Conservation (phyloP, 768 basidiomycete species). For the Sarcomyxa edulis region DNA sequence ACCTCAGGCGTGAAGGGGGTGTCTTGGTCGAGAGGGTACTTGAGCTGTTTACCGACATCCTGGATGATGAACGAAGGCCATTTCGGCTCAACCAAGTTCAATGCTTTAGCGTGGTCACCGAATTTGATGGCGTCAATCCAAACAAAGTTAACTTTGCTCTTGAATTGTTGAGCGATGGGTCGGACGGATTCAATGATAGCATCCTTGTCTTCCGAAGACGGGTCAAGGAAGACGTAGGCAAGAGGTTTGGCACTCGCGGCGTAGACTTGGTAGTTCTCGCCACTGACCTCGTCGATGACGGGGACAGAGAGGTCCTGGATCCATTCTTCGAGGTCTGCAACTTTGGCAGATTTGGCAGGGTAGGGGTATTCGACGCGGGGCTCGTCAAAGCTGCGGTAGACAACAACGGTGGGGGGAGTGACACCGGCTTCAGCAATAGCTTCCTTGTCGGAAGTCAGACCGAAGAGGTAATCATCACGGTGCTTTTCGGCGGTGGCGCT, state of each 20-base stretch:
- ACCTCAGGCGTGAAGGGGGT: conserved; percentile 53
- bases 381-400: conserved; percentile 92
- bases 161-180: conserved; percentile 76
- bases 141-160: conserved; percentile 92
- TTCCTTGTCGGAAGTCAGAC: conserved; percentile 69
- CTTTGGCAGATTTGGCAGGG: conserved; percentile 48
- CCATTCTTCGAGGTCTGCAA: conserved; percentile 69
- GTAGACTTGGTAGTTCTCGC: conserved; percentile 89
- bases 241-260: conserved; percentile 80
- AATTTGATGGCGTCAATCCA: conserved; percentile 97
- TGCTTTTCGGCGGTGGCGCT: conserved; percentile 76
- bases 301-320: conserved; percentile 82
- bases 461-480: conserved; percentile 94
- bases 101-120: conserved; percentile 90
- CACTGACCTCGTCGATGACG: conserved; percentile 85
- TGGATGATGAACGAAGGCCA: conserved; percentile 97
- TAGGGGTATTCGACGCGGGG: conserved; percentile 65
- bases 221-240: conserved; percentile 93
- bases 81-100: conserved; percentile 79
- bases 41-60: conserved; percentile 75
- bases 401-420: conserved; percentile 77
- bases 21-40: conserved; percentile 80
- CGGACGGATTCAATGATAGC: conserved; percentile 61
- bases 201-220: conserved; percentile 59
- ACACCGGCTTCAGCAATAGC: conserved; percentile 68